phyloP scores from a whole-genome alignment of 805 yeast species.

The Candida orba region DNA sequence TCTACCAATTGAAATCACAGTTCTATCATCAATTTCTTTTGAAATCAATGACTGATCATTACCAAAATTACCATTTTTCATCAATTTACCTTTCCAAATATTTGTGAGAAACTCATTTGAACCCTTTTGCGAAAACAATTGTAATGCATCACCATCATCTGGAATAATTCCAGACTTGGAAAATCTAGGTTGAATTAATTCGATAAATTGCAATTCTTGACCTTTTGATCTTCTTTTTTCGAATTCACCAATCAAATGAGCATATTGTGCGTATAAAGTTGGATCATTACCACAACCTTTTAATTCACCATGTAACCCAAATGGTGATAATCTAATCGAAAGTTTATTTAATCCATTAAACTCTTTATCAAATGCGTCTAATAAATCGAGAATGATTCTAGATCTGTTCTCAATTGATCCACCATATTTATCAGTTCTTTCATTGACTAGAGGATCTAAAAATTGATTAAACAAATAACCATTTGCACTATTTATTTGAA shows the following conservation, averaged over 20 bases:
- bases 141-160: background rate
- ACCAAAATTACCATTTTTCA: slow-evolving; percentile 25
- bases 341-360: slow-evolving; percentile 5
- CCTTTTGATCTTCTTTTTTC: slow-evolving; percentile 31
- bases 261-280: slow-evolving; percentile 28
- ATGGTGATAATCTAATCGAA: slow-evolving; percentile 32
- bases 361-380: slow-evolving; percentile 4
- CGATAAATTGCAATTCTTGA: slow-evolving; percentile 33
- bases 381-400: slow-evolving; percentile 36
- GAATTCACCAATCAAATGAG: slow-evolving; percentile 35
- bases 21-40: slow-evolving; percentile 25
- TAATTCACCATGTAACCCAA: slow-evolving; percentile 25
- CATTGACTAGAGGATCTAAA: too few relatives aligned
- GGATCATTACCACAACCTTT: slow-evolving; percentile 23
- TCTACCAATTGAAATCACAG: slow-evolving; percentile 24
- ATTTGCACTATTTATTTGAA: too few relatives aligned
- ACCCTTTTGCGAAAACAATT: background rate
- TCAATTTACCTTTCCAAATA: slow-evolving; percentile 20
- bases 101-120: slow-evolving; percentile 8
- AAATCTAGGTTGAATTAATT: slow-evolving; percentile 38
- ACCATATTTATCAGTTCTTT: too few relatives aligned
- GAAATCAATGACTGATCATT: slow-evolving; percentile 28
- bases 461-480: too few relatives aligned
- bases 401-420: slow-evolving; percentile 39
- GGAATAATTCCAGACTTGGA: background rate